Evolutionary conservation across 2,329 filamentous ascomycete genomes (phyloP).

Genomic region (Chrysosphaeria jannelii): DNA sequence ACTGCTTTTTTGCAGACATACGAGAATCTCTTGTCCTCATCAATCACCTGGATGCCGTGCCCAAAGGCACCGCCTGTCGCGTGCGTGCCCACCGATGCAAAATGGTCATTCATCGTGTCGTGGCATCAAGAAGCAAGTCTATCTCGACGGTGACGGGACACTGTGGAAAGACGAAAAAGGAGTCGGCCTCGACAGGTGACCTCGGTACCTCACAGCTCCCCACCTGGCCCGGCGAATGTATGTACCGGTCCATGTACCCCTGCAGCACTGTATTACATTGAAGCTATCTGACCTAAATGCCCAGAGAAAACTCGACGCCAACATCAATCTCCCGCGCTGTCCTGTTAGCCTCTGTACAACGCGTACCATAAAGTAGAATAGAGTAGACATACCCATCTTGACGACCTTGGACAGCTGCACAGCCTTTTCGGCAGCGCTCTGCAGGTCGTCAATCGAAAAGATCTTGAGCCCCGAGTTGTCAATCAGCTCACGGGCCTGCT

Average conservation of each 20-base stretch:
- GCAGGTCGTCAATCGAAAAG: slow-evolving; percentile 95
- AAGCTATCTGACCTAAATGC: slow-evolving; percentile 41
- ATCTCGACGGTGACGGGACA: too few species aligned
- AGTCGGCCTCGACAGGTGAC: too few species aligned
- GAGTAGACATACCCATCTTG: slow-evolving; percentile 54
- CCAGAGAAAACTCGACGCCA: slow-evolving; percentile 78
- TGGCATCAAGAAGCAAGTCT: too few species aligned
- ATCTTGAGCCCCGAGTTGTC: slow-evolving; percentile 98
- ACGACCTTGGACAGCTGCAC: slow-evolving; percentile 98
- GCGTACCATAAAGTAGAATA: not conserved
- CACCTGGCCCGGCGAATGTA: too few species aligned
- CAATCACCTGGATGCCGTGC: slow-evolving; percentile 89
- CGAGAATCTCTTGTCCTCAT: slow-evolving; percentile 94
- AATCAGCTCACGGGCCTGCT: slow-evolving; percentile 71
- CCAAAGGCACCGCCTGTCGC: slow-evolving; percentile 40
- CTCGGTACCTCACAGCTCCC: too few species aligned
- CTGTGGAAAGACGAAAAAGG: too few species aligned
- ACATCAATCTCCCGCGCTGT: slow-evolving; percentile 83
- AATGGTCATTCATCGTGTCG: slow-evolving; percentile 74
- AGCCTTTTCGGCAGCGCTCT: slow-evolving; percentile 88
- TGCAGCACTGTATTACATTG: too few species aligned
- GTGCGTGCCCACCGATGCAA: slow-evolving; percentile 40
- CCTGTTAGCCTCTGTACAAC: slow-evolving; percentile 2
- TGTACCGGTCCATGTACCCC: too few species aligned
- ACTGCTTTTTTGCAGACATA: slow-evolving; percentile 15